Percentiles rank a stretch among this genome's conserved stretches.
Conservation (phyloP, 495 filamentous ascomycete genomes). For the Lepidopterella palustris region DNA sequence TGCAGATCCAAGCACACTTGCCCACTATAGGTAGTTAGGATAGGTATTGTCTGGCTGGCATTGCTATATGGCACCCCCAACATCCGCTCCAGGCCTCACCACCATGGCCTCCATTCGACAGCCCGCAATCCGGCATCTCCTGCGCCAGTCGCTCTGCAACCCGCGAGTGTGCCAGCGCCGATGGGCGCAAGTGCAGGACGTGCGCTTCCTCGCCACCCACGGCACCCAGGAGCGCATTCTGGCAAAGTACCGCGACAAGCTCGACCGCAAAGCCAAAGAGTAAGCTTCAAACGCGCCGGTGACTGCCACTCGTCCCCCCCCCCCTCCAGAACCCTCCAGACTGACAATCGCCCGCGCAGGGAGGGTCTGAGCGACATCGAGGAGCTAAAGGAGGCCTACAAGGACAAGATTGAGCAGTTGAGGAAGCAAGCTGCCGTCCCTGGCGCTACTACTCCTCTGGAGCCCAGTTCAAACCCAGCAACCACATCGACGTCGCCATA, state of each 20-base stretch:
- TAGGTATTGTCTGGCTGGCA: too few relatives aligned
- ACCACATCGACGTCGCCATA: conserved; percentile 15
- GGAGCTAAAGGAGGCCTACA: conserved; percentile 73
- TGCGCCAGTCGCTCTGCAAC: conserved; percentile 27
- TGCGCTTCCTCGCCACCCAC: conserved; percentile 76
- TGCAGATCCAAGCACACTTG: too few relatives aligned
- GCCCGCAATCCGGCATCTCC: conserved; percentile 30
- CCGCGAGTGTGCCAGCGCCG: conserved; percentile 54
- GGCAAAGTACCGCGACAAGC: conserved; percentile 83
- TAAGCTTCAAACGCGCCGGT: conserved; percentile 34
- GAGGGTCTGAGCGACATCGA: conserved; percentile 68
- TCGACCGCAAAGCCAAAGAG: conserved; percentile 75
- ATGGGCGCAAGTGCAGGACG: conserved; percentile 88
- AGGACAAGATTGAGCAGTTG: conserved; percentile 67
- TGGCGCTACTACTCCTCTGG: conserved; percentile 44
- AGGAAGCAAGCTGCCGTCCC: conserved; percentile 55
- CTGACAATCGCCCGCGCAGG: conserved; percentile 33
- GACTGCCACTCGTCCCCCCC: not conserved
- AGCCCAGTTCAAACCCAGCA: conserved; percentile 1
- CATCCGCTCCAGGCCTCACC: not conserved
- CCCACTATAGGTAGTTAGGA: too few relatives aligned
- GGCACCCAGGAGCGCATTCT: conserved; percentile 55
- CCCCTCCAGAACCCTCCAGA: not conserved
- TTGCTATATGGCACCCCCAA: not conserved
- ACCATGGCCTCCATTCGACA: conserved; percentile 10